Evolutionary conservation across 2,329 filamentous ascomycete genomes (phyloP), one percentile per base, ranked within the genome.

Genomic region (Colletotrichum aenigma): DNA sequence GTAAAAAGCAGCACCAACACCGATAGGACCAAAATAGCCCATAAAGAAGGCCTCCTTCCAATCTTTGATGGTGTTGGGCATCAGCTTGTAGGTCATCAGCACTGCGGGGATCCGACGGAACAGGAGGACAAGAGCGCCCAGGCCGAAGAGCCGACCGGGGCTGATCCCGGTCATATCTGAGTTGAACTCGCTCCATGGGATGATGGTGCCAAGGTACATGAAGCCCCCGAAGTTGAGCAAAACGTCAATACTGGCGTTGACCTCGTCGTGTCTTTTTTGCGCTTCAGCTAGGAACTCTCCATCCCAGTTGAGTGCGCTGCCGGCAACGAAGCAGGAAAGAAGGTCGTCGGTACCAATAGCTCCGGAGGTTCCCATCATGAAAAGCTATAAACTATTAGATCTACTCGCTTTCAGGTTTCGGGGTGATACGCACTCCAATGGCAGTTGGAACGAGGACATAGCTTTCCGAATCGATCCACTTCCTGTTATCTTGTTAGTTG

Each of bases 1-100:
- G 82, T 96, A 96, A 82, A 95, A 96, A 28, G 95, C 89, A 1
- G 94, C 94, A 24, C 92, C 93, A 10, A 95, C 93, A 3, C 94
- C 94, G 62, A 96, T 95, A 0, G 94, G 94, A 0, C 94, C 94
- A 78, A 96, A 96, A 75, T 92, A 91, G 0, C 91, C 91, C 89
- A 92, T 90, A 74, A 92, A 92, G 0, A 92, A 79, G 0, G 90
- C 91, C 75, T 92, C 90, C 77, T 88, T 89, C 85, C 87, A 91
- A 78, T 86, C 83, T n/a, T 86, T 86, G 71, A 88, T 86, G 0
- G 88, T 85, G 3, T 83, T 82, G 0, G 90, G 89, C 88, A 92
- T 90, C 8, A 90, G 82, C 77, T 88, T 90, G 81, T 92, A 92
- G 2, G 86, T 83, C 12, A 88, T 66, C 65, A 92, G 80, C 12